Evolutionary conservation across 202 grass and related monocot genomes (phyloP).

Genomic region (Panicum hallii): DNA sequence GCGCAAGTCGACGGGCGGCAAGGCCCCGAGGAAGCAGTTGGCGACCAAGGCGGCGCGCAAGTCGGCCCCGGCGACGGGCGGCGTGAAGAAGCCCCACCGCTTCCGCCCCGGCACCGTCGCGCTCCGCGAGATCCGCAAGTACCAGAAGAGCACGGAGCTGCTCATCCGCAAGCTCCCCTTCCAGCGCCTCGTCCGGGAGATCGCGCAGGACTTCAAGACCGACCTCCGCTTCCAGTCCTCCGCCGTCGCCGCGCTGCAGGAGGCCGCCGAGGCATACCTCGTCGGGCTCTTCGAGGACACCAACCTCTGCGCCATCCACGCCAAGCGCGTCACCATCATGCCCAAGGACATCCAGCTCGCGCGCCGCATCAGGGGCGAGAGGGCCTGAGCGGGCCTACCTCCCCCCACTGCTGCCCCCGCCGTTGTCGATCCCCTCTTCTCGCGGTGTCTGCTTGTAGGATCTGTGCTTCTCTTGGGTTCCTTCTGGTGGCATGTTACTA

Average conservation of each 20-base stretch:
- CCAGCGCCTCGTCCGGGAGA: slow-evolving; percentile 77
- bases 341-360: slow-evolving; percentile 86
- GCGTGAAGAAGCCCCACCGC: slow-evolving; percentile 83
- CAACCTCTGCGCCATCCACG: slow-evolving; percentile 82
- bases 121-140: slow-evolving; percentile 80
- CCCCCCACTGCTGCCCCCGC: too few relatives aligned
- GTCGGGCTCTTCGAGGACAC: slow-evolving; percentile 85
- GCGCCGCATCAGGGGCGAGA: slow-evolving; percentile 72
- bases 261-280: slow-evolving; percentile 84
- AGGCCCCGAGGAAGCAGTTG: slow-evolving; percentile 75
- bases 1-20: slow-evolving; percentile 73
- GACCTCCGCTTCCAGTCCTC: slow-evolving; percentile 78
- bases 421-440: too few relatives aligned
- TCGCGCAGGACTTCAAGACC: slow-evolving; percentile 77
- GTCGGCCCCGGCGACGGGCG: slow-evolving; percentile 65
- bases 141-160: slow-evolving; percentile 88
- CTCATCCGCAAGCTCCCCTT: slow-evolving; percentile 80
- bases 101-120: slow-evolving; percentile 75
- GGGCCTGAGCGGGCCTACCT: slow-evolving; percentile 57
- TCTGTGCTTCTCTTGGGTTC: neutral
- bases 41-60: slow-evolving; percentile 76
- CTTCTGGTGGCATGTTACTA: neutral
- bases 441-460: neutral
- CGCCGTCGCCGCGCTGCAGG: slow-evolving; percentile 68
- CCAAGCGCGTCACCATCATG: slow-evolving; percentile 94